A percentile compares a stretch with the other conserved stretches of the same genome.
Conservation (phyloP, 192 early-diverging fungal genomes). For the Podila horticola region DNA sequence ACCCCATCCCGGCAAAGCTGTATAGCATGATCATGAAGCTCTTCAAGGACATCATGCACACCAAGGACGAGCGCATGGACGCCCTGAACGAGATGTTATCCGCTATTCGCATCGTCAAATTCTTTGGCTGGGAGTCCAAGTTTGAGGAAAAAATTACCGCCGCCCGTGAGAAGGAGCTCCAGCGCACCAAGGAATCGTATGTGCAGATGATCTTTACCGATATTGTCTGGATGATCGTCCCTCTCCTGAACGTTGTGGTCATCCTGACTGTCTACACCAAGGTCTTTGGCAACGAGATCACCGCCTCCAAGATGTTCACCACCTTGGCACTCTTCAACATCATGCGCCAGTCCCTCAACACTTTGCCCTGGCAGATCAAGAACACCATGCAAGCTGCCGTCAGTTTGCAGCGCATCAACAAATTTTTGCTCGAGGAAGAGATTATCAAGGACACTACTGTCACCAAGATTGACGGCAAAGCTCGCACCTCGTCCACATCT, state of each 20-base stretch:
- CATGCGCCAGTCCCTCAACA: conserved; percentile 72
- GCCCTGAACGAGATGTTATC: conserved; percentile 80
- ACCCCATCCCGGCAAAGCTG: conserved; percentile 66
- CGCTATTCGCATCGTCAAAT: conserved; percentile 94
- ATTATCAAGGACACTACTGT: conserved; percentile 59
- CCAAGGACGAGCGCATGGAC: conserved; percentile 82
- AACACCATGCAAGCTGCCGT: conserved; percentile 68
- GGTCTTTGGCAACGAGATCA: conserved; percentile 65
- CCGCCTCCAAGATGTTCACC: conserved; percentile 75
- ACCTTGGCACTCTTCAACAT: conserved; percentile 79
- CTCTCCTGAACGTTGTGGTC: conserved; percentile 69
- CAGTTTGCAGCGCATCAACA: conserved; percentile 74
- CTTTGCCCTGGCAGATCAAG: conserved; percentile 67
- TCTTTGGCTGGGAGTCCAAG: conserved; percentile 86
- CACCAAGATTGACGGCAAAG: conserved; percentile 35
- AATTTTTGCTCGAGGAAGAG: conserved; percentile 85
- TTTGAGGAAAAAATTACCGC: conserved; percentile 76
- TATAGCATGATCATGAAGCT: conserved; percentile 58
- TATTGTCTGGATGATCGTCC: conserved; percentile 65
- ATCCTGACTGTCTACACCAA: conserved; percentile 71
- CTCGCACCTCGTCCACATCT: conserved; percentile 64
- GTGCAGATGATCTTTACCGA: conserved; percentile 67
- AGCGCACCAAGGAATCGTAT: conserved; percentile 59
- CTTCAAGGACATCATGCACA: conserved; percentile 66
- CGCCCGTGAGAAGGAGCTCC: conserved; percentile 74